Evolutionary conservation across 129 eudicot species (phyloP), one percentile per base, ranked within the genome.

Genomic region (Smallanthus sonchifolius): DNA sequence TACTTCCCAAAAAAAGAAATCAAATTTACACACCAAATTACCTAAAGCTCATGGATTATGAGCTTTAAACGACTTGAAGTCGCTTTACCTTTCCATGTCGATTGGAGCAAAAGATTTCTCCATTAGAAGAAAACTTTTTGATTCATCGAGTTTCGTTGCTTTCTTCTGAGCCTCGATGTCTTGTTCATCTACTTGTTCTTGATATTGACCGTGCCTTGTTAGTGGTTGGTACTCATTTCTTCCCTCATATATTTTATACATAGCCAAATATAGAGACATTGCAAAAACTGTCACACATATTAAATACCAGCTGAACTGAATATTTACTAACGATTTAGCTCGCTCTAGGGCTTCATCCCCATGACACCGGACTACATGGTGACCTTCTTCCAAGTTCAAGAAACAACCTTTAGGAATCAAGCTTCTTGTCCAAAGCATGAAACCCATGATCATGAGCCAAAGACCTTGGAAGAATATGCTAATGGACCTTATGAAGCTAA

Each of bases 361-460:
- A 34, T 74, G 81, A 73, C 98, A 93, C 7, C 98, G 77, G 7
- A 90, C 98, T 6, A 93, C 98, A 30, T 77, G 70, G 14, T 90
- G 97, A 36, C 96, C 97, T 45, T 93, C 91, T 75, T 93, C 98
- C 40, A 78, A 64, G 77, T 93, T 86, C 75, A 93, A 73, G 76
- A 84, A 93, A 68, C 98, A 93, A 17, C 92, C 96, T 79, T 90
- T 93, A 2, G 98, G 86, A n/a, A 90, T 84, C 47, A 87, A 78
- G 30, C 71, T 56, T 38, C 79, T 89, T 6, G 96, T 93, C 97
- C 97, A 93, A 6, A 93, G 84, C 92, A 91, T 88, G 49, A 90
- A 75, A 7, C 97, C 98, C 97, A 90, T 93, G 47, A 83, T 82
- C 96, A 90, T 84, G 48, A 93, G 85, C 98, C 98, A 93, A 36